A percentile compares a stretch with the other conserved stretches of the same genome.
These are phyloP conservation scores for Gossypium davidsonii DNA, from an alignment of 441 rosid species.

Conservation along the genomic window DNA sequence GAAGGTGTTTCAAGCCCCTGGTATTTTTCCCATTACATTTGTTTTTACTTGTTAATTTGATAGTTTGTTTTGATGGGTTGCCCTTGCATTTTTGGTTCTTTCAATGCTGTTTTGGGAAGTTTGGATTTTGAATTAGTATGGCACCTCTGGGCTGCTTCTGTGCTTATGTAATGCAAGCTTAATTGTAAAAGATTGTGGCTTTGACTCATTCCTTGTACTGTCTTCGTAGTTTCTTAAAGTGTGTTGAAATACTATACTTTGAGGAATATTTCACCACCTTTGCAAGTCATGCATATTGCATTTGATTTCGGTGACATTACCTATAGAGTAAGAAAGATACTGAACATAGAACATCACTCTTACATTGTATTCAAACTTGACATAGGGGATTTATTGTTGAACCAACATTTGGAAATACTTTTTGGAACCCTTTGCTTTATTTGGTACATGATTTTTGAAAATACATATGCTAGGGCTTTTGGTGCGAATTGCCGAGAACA, in stretches of 20 bases:
- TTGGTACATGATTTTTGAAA: not conserved
- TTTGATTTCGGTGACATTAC: not conserved
- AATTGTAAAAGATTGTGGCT: not conserved
- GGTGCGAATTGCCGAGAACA: not conserved
- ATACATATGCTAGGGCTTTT: not conserved
- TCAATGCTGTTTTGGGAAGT: not conserved
- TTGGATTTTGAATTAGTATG: not conserved
- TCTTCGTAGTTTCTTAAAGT: not conserved
- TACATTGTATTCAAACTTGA: not conserved
- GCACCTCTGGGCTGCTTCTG: not conserved
- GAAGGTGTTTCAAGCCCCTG: constrained; percentile 15
- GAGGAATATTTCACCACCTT: not conserved
- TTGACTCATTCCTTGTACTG: not conserved
- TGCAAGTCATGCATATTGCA: not conserved
- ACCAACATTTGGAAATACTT: not conserved
- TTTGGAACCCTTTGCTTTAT: not conserved
- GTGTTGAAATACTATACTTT: not conserved
- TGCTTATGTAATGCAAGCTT: not conserved
- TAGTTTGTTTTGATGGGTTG: not conserved
- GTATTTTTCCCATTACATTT: constrained; percentile 1
- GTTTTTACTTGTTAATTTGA: not conserved
- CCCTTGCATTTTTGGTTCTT: not conserved
- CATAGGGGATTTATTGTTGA: not conserved
- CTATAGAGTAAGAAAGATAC: not conserved
- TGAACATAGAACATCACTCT: not conserved